Evolutionary conservation across 1,284 basidiomycete species (phyloP), one percentile per base, ranked within the genome.

Genomic region (Amylostereum areolatum): DNA sequence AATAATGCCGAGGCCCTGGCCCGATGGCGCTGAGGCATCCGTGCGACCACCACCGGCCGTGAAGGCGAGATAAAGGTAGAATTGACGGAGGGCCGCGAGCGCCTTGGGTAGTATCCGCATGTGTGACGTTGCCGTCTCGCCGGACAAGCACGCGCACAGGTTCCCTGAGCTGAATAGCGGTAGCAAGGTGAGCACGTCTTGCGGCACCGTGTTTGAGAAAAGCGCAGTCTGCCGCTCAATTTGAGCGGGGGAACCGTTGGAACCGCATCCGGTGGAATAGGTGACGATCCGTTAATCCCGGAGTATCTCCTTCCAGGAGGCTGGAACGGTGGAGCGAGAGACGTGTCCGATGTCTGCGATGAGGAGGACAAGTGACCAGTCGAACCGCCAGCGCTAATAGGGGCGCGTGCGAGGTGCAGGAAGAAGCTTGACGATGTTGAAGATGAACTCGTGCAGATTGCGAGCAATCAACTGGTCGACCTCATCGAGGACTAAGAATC

Each of bases 401-500:
- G n/a, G 77, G 52, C 85, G 83, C 47, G 84, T 83, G n/a, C 87
- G 80, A 32, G 92, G 86, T 8, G 86, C 77, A 18, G 95, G 96
- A 18, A 99, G 73, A 37, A 95, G 72, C 54, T 93, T 92, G 57
- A 95, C 89, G 58, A 98, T 89, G 58, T 83, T 90, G 66, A 92
- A 86, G 25, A 99, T 95, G 62, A 89, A 92, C 51, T 99, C 96
- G 58, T 97, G 92, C 50, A 98, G 71, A 64, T 98, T 98, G 48
- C 96, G 84, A 6, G 96, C 95, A 62, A 99, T 97, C 55, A 99
- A 71, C 65, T 98, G 97, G 64, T 99, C 96, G 37, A 97, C 95
- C 64, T 99, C 96, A 62, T 99, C 96, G 18, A 99, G 78, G 29
- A 97, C 92, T 47, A 98, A 77, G 67, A 98, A 88, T 31, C 92